These are phyloP conservation scores for Metschnikowia similis DNA, from an alignment of 805 yeast genomes.

Conservation along the genomic window DNA sequence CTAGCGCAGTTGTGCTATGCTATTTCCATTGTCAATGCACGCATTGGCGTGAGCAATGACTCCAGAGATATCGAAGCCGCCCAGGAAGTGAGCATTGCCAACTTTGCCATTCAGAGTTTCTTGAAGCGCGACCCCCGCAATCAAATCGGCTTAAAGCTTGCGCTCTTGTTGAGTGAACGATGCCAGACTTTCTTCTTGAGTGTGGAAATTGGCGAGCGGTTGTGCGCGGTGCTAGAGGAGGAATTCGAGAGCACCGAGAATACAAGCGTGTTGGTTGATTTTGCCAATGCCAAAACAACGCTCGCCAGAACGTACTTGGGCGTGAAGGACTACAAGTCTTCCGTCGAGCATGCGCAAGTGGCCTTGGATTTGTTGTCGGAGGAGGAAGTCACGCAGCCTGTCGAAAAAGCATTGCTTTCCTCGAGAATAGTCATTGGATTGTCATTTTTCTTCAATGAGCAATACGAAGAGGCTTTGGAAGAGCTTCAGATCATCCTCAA, in stretches of 20 bases:
- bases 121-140: slow-evolving; percentile 60
- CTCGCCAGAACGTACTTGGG: slow-evolving; percentile 72
- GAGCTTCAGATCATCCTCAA: slow-evolving; percentile 61
- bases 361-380: slow-evolving; percentile 48
- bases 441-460: slow-evolving; percentile 56
- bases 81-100: slow-evolving; percentile 65
- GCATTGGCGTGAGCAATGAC: slow-evolving; percentile 41
- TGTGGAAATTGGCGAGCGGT: slow-evolving; percentile 38
- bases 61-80: slow-evolving; percentile 54
- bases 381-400: slow-evolving; percentile 23
- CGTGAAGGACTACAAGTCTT: slow-evolving; percentile 45
- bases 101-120: slow-evolving; percentile 60
- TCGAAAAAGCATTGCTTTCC: slow-evolving; percentile 43
- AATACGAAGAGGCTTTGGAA: slow-evolving; percentile 61
- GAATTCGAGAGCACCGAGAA: slow-evolving; percentile 55
- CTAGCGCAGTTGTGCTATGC: slow-evolving; percentile 73
- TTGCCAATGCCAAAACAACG: slow-evolving; percentile 61
- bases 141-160: slow-evolving; percentile 51
- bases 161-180: slow-evolving; percentile 61
- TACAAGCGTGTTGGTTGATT: slow-evolving; percentile 42
- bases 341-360: slow-evolving; percentile 58
- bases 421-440: slow-evolving; percentile 70
- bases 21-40: slow-evolving; percentile 45
- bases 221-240: slow-evolving; percentile 49
- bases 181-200: slow-evolving; percentile 60